phyloP scores from a whole-genome alignment of 179 eudicot genomes.

The Actinidia chinensis region DNA sequence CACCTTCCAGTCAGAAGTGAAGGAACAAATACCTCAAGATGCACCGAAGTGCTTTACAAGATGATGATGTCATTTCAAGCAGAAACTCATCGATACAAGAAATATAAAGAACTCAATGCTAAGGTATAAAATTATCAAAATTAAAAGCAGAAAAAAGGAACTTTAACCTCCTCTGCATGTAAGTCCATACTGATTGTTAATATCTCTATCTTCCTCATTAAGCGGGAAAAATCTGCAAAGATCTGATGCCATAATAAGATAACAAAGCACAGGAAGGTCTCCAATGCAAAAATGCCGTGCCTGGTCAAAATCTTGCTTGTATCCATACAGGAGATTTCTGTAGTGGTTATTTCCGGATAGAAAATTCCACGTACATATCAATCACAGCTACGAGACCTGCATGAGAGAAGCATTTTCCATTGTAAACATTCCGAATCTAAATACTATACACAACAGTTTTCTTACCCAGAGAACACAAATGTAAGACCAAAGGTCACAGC shows the following conservation, averaged over 20 bases:
- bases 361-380: background rate
- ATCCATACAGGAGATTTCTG: no score
- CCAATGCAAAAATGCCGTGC: background rate
- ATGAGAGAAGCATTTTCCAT: background rate
- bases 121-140: background rate
- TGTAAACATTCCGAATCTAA: background rate
- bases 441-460: background rate
- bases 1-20: no score
- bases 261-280: conserved; percentile 7
- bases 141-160: background rate
- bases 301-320: no score
- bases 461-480: background rate
- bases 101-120: background rate
- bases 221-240: conserved; percentile 79
- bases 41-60: background rate
- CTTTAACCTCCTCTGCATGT: conserved; percentile 90
- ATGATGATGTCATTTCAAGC: background rate
- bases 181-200: conserved; percentile 99
- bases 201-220: conserved; percentile 85
- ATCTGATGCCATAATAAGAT: background rate
- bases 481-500: no score
- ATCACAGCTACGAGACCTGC: background rate
- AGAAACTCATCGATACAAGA: background rate
- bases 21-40: background rate
- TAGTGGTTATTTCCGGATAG: background rate